Base-by-base conservation (phyloP, 2,329 filamentous ascomycete species). In the Chaetomium sp. region DNA sequence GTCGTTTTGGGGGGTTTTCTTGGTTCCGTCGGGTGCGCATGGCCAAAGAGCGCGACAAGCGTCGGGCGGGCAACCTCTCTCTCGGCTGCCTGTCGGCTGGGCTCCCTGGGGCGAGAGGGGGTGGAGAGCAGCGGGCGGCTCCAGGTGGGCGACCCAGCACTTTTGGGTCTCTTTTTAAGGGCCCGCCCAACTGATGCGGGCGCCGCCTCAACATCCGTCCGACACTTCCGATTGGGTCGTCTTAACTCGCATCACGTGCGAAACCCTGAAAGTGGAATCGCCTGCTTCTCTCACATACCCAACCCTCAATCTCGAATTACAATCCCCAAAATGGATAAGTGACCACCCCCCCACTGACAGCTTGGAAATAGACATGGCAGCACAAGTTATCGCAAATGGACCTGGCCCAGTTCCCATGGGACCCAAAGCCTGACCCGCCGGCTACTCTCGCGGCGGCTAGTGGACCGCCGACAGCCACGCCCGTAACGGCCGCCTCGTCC, bases 401-500 rank as follows among this genome's bases (percentile, higher is more conserved):
- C 62, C 87, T 97, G 59, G 94, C 94, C 57, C 78, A 82, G 55
- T 96, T 97, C 70, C 92, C 94, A 9, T 99, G 94, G 94, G 94
- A 99, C 69, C 92, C 94, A 44, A 86, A 88, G 68, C 86, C 87
- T 49, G 85, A 88, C 52, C 80, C 74, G 64, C 65, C 76, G 66
- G 66, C 77, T 64, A 66, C 71, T 2, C n/a, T 48, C 56, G 68
- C 74, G 55, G 71, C 71, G 62, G 50, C 72, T 64, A 54, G 70
- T 65, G 63, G 70, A 61, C 59, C 66, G 56, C 47, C 60, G 5
- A 41, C 56, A 27, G 52, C 56, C 8, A 49, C 63, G 37, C 53
- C 62, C 14, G 46, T 62, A 8, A 58, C 57, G 44, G 61, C 65
- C 14, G 62, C 63, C 58, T 57, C 66, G 46, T 40, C 61, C 27